Percentiles rank a stretch among this genome's conserved stretches.
Evolutionary conservation across 2,329 filamentous ascomycete genomes (phyloP).

Genomic region (Pseudocercospora vitis): DNA sequence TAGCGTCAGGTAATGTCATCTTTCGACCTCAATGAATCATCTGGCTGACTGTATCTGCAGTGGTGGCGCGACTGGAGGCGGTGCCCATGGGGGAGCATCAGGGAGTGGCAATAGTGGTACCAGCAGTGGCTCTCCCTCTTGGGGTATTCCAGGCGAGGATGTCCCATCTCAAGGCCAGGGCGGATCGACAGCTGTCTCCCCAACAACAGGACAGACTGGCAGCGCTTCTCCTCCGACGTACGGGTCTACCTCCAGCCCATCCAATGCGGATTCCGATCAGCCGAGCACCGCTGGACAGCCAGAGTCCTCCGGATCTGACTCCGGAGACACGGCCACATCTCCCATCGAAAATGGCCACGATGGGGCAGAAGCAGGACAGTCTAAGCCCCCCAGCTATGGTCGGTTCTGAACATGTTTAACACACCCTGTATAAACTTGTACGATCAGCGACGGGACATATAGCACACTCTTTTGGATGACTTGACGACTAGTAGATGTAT

Average conservation of each 20-base stretch:
- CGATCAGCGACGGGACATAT: neutral
- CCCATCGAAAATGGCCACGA: neutral
- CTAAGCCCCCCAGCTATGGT: no score
- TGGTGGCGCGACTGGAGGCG: neutral
- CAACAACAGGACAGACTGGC: neutral
- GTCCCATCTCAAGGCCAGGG: neutral
- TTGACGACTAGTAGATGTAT: neutral
- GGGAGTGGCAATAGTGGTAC: no score
- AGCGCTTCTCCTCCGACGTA: no score
- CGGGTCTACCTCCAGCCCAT: no score
- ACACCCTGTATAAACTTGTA: neutral
- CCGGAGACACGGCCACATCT: neutral
- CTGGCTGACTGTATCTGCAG: neutral
- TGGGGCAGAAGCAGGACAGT: neutral
- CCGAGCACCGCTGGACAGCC: no score
- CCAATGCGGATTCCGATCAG: no score
- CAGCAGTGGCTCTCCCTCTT: neutral
- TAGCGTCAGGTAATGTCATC: no score
- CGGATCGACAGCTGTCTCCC: neutral
- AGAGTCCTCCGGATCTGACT: no score
- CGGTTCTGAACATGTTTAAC: neutral
- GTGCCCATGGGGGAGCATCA: no score
- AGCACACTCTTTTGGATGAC: conserved; percentile 3
- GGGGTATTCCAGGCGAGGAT: neutral
- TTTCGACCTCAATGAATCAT: no score